phyloP scores from a whole-genome alignment of 148 eudicot species.

The Nepenthes mirabilis region DNA sequence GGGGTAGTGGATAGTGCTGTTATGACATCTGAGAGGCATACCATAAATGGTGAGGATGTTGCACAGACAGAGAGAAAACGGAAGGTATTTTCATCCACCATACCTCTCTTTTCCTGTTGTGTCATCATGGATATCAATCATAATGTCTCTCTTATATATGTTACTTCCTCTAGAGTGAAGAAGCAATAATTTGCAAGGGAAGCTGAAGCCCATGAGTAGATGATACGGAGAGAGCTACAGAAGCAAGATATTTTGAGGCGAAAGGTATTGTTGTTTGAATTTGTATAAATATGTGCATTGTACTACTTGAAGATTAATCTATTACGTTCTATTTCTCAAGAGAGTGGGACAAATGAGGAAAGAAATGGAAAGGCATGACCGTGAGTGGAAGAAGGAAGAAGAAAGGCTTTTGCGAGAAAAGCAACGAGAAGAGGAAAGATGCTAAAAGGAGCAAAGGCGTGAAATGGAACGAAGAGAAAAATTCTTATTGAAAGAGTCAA shows the following conservation, averaged over 20 bases:
- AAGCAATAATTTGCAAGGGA: constrained; percentile 69
- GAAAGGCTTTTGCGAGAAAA: constrained; percentile 80
- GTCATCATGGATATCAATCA: too few species aligned
- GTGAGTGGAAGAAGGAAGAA: constrained; percentile 81
- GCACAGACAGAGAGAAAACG: constrained; percentile 57
- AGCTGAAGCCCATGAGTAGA: constrained; percentile 76
- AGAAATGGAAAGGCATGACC: constrained; percentile 90
- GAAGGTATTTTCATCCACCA: constrained; percentile 31
- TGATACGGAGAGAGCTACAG: constrained; percentile 76
- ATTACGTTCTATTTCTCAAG: constrained; percentile 21
- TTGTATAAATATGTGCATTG: not conserved
- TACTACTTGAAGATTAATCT: constrained; percentile 6
- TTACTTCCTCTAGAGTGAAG: constrained; percentile 40
- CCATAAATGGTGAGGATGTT: constrained; percentile 41
- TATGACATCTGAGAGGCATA: constrained; percentile 31
- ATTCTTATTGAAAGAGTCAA: constrained; percentile 57
- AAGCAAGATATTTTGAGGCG: constrained; percentile 76
- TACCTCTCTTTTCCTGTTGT: not conserved
- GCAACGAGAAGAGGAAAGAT: constrained; percentile 83
- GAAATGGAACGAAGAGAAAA: constrained; percentile 87
- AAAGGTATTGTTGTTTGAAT: too few species aligned
- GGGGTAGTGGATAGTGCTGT: constrained; percentile 19
- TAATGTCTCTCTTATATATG: too few species aligned
- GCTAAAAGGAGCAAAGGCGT: constrained; percentile 77
- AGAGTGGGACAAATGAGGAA: constrained; percentile 86